Evolutionary conservation across 78 protist genomes (phyloP), one percentile per base, ranked within the genome.

Genomic region (Dictyostelium capitatum): DNA sequence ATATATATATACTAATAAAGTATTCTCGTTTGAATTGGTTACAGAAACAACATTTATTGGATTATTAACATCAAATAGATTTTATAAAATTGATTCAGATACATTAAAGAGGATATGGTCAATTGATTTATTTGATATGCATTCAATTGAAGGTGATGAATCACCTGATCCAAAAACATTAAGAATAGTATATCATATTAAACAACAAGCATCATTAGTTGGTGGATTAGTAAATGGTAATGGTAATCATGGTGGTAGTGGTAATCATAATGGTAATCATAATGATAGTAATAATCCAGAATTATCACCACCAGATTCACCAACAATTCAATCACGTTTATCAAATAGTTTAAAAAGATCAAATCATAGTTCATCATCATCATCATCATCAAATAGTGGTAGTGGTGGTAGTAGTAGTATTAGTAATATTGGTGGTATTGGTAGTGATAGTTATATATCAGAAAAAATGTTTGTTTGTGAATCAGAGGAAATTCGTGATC

Each of bases 101-200:
- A 54, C 92, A 17, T 46, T 75, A 53, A 87, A 87, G 23, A 74
- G 30, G 37, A 64, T 48, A 28, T 87, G 92, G 92, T 28, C 77
- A 19, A 87, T 87, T 19, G 82, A 87, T 77, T 46, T 87, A 43
- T 62, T 57, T 17, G 92, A 87, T 50, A 77, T 87, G 12, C 85
- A 77, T 65, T 74, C 92, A 6, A 54, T 87, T 4, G 92, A 87
- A n/a, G 92, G 92, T 17, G 92, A 87, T 43, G 92, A 87, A 41
- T 87, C 83, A 19, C 30, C 53, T 11, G 92, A 87, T 51, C 92
- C 92, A 41, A 74, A 77, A n/a, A 77, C 70, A 17, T 50, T 87
- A 73, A 74, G 70, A 15, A 77, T 87, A 14, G 92, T 87, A 8
- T 87, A 87, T 64, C 92, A 87, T 59, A 37, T 87, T 1, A 56